Base-by-base conservation (phyloP, 1,284 basidiomycete genomes). In the Malassezia obtusa region DNA sequence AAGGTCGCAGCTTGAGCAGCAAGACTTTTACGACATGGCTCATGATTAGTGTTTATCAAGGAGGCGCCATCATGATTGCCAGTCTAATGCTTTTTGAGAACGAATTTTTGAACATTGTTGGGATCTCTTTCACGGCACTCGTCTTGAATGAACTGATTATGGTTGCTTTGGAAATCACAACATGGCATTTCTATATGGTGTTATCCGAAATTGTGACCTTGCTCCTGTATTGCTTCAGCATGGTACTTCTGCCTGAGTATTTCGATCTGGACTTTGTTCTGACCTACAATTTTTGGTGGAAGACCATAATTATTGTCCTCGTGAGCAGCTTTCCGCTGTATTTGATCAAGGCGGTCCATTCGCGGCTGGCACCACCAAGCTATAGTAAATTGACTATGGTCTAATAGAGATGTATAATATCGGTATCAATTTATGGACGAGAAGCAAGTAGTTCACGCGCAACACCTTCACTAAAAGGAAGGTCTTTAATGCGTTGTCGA, bases 1-100 rank as follows among this genome's bases (percentile, higher is more conserved):
- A 70, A 43, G 67, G 68, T 10, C 58, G 63, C 17, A 60, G 91
- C 56, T 84, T 96, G 37, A 90, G 87, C 8, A 90, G 86, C 78
- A 95, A 94, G 78, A 98, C 92, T 0, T 98, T 99, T 78, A 96
- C 96, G 77, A 83, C 85, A 56, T 99, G 94, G 92, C 78, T 92
- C 60, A 89, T 91, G 82, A 91, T 96, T 69, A 92, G 89, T 66
- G 79, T 95, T 30, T 99, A 98, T 76, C 94, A 99, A 82, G 92
- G 92, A 57, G 88, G 89, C 17, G 88, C 89, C 1, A 99, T 99
- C 76, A 99, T 99, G 92, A 87, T 98, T 68, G 83, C 94, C 77
- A 94, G 88, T 0, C 82, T 99, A 11, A 80, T 95, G 1, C 80
- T 99, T 1, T 99, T 98, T 75, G 94, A 98, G 76, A 92, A 83